Evolutionary conservation across 257 asterid species (phyloP).

Genomic region (Solanum lignicaule): DNA sequence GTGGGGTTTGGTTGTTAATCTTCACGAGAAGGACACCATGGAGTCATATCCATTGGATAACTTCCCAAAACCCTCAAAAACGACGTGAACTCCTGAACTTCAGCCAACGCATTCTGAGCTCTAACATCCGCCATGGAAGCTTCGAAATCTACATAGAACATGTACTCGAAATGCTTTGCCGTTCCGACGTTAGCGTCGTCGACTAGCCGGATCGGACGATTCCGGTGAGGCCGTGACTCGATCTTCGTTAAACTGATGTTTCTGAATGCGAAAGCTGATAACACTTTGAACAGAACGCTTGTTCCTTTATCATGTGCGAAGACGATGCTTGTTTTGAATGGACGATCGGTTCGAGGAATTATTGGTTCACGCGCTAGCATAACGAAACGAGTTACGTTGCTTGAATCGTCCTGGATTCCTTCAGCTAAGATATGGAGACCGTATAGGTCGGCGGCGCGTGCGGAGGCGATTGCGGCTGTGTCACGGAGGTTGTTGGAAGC

Average conservation of each 20-base stretch:
- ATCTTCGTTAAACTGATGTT: conserved; percentile 72
- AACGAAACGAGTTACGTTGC: conserved; percentile 80
- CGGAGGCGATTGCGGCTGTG: conserved; percentile 82
- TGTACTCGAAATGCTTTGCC: conserved; percentile 77
- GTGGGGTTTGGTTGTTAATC: not conserved
- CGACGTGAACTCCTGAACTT: conserved; percentile 86
- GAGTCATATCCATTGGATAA: conserved; percentile 93
- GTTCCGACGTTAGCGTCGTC: conserved; percentile 62
- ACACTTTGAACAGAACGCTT: conserved; percentile 68
- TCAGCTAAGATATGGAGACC: conserved; percentile 46
- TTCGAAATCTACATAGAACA: conserved; percentile 81
- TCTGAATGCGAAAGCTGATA: conserved; percentile 78
- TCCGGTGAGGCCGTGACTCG: conserved; percentile 77
- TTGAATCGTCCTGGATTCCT: conserved; percentile 76
- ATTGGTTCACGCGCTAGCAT: conserved; percentile 88
- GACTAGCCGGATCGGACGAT: conserved; percentile 54
- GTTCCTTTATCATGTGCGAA: conserved; percentile 77
- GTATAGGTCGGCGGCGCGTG: conserved; percentile 82
- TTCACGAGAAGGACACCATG: conserved; percentile 53
- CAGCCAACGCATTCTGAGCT: conserved; percentile 85
- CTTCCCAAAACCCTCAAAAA: conserved; percentile 86
- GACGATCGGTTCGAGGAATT: conserved; percentile 73
- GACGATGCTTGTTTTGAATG: conserved; percentile 85
- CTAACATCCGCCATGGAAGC: conserved; percentile 87
- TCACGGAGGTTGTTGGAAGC: conserved; percentile 51